phyloP scores from a whole-genome alignment of 2,329 filamentous ascomycete species.

The Mycosphaerelloides madeirae region DNA sequence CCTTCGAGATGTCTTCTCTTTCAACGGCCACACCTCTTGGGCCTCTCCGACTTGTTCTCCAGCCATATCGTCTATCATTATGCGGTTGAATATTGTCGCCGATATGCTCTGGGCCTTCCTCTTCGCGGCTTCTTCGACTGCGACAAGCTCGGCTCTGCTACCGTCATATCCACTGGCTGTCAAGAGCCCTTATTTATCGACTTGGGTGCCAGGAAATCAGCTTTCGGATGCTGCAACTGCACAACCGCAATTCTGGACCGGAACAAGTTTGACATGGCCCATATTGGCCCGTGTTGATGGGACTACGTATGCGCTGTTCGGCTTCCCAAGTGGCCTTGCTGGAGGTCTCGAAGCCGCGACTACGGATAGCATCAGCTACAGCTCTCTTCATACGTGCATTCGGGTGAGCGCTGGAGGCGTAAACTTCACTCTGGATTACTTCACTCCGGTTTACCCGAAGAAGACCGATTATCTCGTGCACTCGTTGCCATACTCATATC shows the following conservation, averaged over 20 bases:
- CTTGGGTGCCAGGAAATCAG: conserved; percentile 32
- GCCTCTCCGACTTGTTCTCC: conserved; percentile 1
- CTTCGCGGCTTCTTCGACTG: conserved; percentile 1
- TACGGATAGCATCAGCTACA: conserved; percentile 27
- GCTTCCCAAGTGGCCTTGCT: conserved; percentile 20
- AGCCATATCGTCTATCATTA: conserved; percentile 8
- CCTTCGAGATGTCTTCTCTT: conserved; percentile 11
- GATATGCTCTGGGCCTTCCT: conserved; percentile 6
- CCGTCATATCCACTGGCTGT: conserved; percentile 29
- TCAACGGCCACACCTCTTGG: conserved; percentile 4
- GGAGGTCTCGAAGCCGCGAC: conserved; percentile 17
- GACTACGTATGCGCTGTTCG: conserved; percentile 31
- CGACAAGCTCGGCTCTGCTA: conserved; percentile 8
- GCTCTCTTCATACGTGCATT: conserved; percentile 31
- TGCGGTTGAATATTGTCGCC: conserved; percentile 6
- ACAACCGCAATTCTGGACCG: conserved; percentile 33
- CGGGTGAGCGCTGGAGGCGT: conserved; percentile 24
- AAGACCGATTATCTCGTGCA: conserved; percentile 32
- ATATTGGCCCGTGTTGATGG: conserved; percentile 32
- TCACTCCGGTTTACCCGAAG: conserved; percentile 32
- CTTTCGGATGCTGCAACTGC: conserved; percentile 23
- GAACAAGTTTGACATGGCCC: conserved; percentile 32
- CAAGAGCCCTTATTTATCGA: conserved; percentile 31
- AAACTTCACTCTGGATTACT: conserved; percentile 32
- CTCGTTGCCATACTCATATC: conserved; percentile 35